phyloP scores from a whole-genome alignment of 2,329 filamentous ascomycete species.

The Colletotrichum sp. region DNA sequence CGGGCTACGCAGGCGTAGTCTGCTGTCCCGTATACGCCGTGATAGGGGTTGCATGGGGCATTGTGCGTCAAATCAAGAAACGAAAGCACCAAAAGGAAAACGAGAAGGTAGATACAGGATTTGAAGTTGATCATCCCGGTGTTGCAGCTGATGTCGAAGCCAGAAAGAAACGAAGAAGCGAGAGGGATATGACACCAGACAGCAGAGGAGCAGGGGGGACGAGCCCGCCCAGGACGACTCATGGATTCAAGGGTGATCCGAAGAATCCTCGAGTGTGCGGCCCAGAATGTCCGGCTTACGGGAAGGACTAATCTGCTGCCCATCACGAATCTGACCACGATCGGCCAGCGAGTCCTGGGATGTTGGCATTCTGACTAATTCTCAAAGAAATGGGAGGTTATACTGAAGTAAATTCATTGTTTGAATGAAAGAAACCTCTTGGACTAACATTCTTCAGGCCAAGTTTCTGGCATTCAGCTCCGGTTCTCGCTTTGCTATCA shows the following conservation, averaged over 20 bases:
- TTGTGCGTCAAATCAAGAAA: not conserved
- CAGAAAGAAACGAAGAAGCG: not conserved
- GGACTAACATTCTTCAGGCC: fast-evolving
- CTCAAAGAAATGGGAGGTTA: not conserved
- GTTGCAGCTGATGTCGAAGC: not conserved
- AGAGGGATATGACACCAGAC: not conserved
- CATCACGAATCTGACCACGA: not conserved
- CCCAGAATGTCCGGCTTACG: not conserved
- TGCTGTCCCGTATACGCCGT: not conserved
- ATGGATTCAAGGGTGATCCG: not conserved
- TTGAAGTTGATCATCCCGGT: not conserved
- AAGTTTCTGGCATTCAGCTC: not conserved
- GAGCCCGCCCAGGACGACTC: not conserved
- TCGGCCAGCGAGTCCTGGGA: not conserved
- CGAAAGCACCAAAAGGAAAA: not conserved
- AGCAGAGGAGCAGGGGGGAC: not conserved
- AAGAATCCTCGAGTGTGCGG: not conserved
- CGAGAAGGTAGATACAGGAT: not conserved
- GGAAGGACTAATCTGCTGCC: not conserved
- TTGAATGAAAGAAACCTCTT: not conserved
- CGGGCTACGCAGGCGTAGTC: not conserved
- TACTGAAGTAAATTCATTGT: not conserved
- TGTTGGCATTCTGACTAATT: not conserved
- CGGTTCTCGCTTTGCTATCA: not conserved
- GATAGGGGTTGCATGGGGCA: not conserved